These are phyloP conservation scores for Podospora anserina DNA, from an alignment of 495 filamentous ascomycete genomes.

Conservation along the genomic window DNA sequence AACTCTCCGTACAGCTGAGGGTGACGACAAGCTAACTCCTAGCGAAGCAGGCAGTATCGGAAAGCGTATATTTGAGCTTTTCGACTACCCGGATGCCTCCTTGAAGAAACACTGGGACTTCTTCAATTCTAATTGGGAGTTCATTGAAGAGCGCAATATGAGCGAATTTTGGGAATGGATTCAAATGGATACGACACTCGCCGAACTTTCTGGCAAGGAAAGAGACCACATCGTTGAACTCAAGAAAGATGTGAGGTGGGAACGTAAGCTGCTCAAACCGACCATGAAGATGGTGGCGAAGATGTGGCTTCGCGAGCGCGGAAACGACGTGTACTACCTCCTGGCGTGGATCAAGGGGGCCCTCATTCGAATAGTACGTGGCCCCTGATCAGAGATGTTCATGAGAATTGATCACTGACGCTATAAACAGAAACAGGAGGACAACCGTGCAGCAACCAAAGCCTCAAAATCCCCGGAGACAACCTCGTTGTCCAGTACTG, in stretches of 20 bases:
- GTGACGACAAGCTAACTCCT: background rate
- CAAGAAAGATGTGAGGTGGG: background rate
- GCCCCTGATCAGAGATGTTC: background rate
- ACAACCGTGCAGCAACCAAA: background rate
- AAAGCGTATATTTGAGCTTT: background rate
- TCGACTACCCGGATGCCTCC: background rate
- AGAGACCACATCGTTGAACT: background rate
- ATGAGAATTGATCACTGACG: background rate
- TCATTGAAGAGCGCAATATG: background rate
- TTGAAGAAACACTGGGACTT: background rate
- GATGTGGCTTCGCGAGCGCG: background rate
- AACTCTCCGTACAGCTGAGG: background rate
- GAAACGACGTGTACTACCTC: background rate
- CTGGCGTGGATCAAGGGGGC: background rate
- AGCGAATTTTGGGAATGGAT: background rate
- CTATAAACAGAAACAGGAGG: background rate
- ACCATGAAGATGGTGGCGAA: background rate
- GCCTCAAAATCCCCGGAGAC: no score
- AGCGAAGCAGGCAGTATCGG: background rate
- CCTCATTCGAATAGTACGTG: background rate
- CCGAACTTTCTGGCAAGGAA: background rate
- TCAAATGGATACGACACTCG: background rate
- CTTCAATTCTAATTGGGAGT: background rate
- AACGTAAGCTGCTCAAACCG: background rate
- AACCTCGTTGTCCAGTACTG: no score